Conservation (phyloP, 1,284 basidiomycete species). For the Melampsora americana region DNA sequence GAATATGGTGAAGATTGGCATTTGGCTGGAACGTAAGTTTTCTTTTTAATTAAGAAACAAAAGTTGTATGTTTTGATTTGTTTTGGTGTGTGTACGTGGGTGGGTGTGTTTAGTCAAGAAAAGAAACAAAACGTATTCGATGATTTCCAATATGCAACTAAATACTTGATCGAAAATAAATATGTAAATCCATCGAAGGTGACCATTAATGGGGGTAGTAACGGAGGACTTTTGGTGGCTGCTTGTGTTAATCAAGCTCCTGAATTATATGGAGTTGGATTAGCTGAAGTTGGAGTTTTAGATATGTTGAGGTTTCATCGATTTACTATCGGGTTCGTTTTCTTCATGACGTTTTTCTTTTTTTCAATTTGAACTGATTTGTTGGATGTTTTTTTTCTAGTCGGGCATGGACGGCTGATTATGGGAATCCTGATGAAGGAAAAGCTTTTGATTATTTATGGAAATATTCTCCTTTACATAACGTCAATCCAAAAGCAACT, state of each 20-base stretch:
- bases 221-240: slow-evolving; percentile 73
- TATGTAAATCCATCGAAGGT: slow-evolving; percentile 70
- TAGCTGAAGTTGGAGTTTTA: slow-evolving; percentile 75
- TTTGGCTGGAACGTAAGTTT: slow-evolving; percentile 48
- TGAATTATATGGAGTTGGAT: slow-evolving; percentile 72
- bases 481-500: slow-evolving; percentile 59
- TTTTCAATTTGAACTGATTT: background rate
- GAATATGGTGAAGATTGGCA: slow-evolving; percentile 72
- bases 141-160: slow-evolving; percentile 69
- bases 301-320: slow-evolving; percentile 75
- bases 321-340: slow-evolving; percentile 64
- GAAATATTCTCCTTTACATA: slow-evolving; percentile 70
- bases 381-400: slow-evolving; percentile 55
- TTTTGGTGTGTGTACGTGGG: too few relatives aligned
- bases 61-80: too few relatives aligned
- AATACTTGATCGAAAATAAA: slow-evolving; percentile 69
- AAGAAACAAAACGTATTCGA: slow-evolving; percentile 66
- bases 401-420: slow-evolving; percentile 74
- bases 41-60: slow-evolving; percentile 24
- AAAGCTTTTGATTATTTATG: slow-evolving; percentile 77
- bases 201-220: slow-evolving; percentile 70
- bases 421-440: slow-evolving; percentile 71
- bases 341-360: background rate
- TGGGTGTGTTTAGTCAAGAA: slow-evolving; percentile 24
- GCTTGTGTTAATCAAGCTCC: slow-evolving; percentile 76